Evolutionary conservation across 805 yeast species (phyloP), one percentile per base, ranked within the genome.

Genomic region (Suhomyces vadensis): DNA sequence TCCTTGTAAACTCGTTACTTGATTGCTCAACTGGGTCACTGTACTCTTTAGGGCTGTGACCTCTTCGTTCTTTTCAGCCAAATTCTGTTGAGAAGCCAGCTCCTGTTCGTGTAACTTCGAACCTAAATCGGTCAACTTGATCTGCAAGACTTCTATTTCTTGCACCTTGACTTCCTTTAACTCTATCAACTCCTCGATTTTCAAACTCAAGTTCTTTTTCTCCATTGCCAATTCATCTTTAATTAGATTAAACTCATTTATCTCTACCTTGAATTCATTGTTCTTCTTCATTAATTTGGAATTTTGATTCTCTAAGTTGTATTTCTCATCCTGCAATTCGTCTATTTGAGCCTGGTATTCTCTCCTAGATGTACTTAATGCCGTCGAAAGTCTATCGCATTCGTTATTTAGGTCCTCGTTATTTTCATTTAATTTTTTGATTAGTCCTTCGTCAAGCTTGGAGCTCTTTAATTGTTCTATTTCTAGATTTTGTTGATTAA

Each of bases 341-440:
- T 57, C 71, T 47, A 70, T 71, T 33, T 69, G 69, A 7, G 56
- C 31, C 40, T 66, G 69, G 17, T 54, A 49, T 37, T 70, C 73
- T 17, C 71, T 61, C 39, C 78, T 67, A 31, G 74, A 46, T 4
- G 55, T 49, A 6, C 69, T 57, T 37, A 75, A 57, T 6, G 73
- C 69, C 23, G 56, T 59, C 14, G 75, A 71, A 36, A 80, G 61
- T 31, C 78, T 61, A 37, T 77, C 80, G 54, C 85, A 79, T 52
- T 82, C 86, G 22, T 59, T 61, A 49, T 80, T 81, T 48, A 82
- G 55, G 23, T 71, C 74, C 1, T 45, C 53, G 16, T 67, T 60
- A 49, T 74, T 53, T 9, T 42, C 48, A 13, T 39, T 51, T 22
- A 58, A 31, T 4, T 40, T 13, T 17, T 41, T 19, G 17, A 31